These are phyloP conservation scores for Yarrowia keelungensis DNA, from an alignment of 805 yeast species.

Conservation along the genomic window DNA sequence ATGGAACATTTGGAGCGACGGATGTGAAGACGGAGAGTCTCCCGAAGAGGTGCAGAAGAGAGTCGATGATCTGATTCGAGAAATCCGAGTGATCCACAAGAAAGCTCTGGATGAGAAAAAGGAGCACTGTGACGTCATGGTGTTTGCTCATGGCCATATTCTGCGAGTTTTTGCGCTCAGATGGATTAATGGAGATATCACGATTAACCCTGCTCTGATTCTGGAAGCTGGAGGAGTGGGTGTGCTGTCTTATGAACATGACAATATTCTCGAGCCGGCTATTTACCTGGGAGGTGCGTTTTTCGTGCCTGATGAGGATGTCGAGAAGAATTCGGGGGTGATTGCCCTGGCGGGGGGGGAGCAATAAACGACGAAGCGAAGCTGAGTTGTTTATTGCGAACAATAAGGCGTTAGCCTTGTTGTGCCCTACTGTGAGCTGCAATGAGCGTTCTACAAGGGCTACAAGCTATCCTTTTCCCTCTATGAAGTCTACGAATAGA, in stretches of 20 bases:
- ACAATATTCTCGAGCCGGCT: constrained; percentile 85
- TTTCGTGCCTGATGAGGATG: constrained; percentile 55
- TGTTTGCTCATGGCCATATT: constrained; percentile 94
- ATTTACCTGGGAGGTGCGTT: constrained; percentile 84
- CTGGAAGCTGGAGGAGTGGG: constrained; percentile 97
- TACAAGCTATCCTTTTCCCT: too few relatives aligned
- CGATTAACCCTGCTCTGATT: constrained; percentile 76
- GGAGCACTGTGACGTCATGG: constrained; percentile 72
- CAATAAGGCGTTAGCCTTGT: too few relatives aligned
- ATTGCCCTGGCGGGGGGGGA: constrained; percentile 2
- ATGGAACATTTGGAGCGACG: constrained; percentile 91
- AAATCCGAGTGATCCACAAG: constrained; percentile 60
- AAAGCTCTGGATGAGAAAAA: constrained; percentile 49
- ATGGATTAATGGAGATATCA: constrained; percentile 73
- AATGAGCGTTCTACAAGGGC: too few relatives aligned
- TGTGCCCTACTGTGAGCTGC: too few relatives aligned
- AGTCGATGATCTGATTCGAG: constrained; percentile 71
- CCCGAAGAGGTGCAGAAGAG: constrained; percentile 70
- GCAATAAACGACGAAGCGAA: too few relatives aligned
- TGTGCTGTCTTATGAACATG: constrained; percentile 87
- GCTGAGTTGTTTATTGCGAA: too few relatives aligned
- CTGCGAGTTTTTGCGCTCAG: constrained; percentile 87
- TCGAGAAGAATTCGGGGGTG: constrained; percentile 14
- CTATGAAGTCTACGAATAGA: too few relatives aligned
- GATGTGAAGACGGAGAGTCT: constrained; percentile 90